Evolutionary conservation across 1,284 basidiomycete genomes (phyloP).

Genomic region (Ganoderma lingzhi): DNA sequence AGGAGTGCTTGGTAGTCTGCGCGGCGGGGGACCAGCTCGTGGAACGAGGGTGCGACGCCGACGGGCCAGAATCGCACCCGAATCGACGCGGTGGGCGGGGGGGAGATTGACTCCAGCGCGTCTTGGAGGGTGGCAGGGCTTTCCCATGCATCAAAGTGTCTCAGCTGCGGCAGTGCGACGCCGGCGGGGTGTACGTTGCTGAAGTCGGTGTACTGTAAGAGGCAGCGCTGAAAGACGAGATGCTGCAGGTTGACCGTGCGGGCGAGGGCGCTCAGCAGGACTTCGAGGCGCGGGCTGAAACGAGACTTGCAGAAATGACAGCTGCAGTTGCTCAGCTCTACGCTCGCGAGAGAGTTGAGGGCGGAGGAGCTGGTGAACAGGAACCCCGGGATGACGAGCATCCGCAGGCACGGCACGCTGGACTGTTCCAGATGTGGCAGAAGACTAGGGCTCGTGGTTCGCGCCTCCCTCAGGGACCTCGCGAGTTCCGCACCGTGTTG

Average conservation of each 20-base stretch:
- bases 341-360: neutral
- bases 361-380: slow-evolving; percentile 10
- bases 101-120: neutral
- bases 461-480: slow-evolving; percentile 8
- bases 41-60: neutral
- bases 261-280: slow-evolving; percentile 4
- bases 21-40: neutral
- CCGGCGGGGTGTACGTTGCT: neutral
- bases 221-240: slow-evolving; percentile 2
- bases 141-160: slow-evolving; percentile 1
- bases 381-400: slow-evolving; percentile 5
- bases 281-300: neutral
- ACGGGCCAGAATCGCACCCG: neutral
- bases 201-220: neutral
- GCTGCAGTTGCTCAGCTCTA: slow-evolving; percentile 7
- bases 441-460: slow-evolving; percentile 2
- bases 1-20: slow-evolving; percentile 4
- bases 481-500: slow-evolving; percentile 3
- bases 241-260: neutral
- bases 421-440: slow-evolving; percentile 5
- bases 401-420: neutral
- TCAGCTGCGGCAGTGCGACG: neutral
- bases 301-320: slow-evolving; percentile 4
- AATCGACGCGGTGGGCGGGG: slow-evolving; percentile 1
- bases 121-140: neutral